A percentile compares a stretch with the other conserved stretches of the same genome.
Evolutionary conservation across 139 green algal genomes (phyloP).

Genomic region (Micractinium sp.): DNA sequence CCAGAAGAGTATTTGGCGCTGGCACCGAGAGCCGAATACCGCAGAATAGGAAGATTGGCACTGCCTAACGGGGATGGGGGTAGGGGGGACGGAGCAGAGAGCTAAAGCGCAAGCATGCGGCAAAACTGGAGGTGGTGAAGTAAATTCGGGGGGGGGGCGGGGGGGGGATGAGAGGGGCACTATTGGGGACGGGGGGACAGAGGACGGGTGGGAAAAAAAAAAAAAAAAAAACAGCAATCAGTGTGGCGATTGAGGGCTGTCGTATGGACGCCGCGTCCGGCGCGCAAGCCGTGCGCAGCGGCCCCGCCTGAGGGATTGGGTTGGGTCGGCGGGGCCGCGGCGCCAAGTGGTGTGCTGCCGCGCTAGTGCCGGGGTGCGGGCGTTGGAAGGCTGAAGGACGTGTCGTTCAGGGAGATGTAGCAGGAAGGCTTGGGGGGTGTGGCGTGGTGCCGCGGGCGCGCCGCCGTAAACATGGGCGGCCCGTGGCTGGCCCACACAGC

Average conservation of each 20-base stretch:
- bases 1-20: neutral
- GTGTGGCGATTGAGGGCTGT: constrained; percentile 7
- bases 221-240: constrained; percentile 12
- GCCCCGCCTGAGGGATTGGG: neutral
- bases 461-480: neutral
- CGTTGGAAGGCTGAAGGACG: neutral
- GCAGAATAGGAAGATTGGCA: neutral
- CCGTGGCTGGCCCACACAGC: neutral
- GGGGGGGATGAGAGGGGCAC: neutral
- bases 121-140: constrained; percentile 4
- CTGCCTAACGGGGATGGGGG: neutral
- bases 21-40: neutral
- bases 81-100: neutral
- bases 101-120: constrained; percentile 1
- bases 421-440: neutral
- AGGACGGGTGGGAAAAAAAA: neutral
- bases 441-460: too few species aligned
- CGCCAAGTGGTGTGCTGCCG: neutral
- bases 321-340: neutral
- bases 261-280: neutral
- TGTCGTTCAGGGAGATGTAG: neutral
- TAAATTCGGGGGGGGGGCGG: neutral
- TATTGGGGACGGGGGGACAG: neutral
- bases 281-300: neutral
- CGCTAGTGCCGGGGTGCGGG: neutral